Evolutionary conservation across 2,329 filamentous ascomycete genomes (phyloP).

Genomic region (Rasamsonia emersonii): DNA sequence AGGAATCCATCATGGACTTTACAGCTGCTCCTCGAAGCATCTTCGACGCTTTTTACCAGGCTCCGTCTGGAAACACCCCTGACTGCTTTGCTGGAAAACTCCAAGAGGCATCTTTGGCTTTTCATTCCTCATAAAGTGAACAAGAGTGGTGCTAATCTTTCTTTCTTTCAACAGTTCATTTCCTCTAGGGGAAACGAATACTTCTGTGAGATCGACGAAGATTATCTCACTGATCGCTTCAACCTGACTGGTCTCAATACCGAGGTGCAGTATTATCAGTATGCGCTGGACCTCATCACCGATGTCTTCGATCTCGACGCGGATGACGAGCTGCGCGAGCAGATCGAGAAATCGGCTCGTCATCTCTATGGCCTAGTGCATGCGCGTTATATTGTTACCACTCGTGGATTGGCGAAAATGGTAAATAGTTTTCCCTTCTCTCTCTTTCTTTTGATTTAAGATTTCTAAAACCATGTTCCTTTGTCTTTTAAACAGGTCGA

Average conservation of each 20-base stretch:
- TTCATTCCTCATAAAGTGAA: constrained; percentile 5
- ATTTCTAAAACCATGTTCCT: constrained; percentile 8
- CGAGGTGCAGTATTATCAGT: constrained; percentile 98
- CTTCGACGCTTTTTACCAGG: too few species aligned
- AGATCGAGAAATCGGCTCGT: constrained; percentile 92
- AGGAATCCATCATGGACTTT: too few species aligned
- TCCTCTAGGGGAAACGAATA: constrained; percentile 97
- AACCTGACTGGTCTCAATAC: constrained; percentile 95
- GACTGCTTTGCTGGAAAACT: constrained; percentile 4
- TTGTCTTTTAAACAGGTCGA: constrained; percentile 72
- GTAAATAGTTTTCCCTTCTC: constrained; percentile 43
- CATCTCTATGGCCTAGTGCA: constrained; percentile 95
- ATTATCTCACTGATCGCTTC: constrained; percentile 96
- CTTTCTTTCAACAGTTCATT: constrained; percentile 64
- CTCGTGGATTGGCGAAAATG: constrained; percentile 90
- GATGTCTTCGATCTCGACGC: constrained; percentile 98
- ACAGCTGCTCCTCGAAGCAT: too few species aligned
- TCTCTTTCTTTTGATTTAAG: not conserved
- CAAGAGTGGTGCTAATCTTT: constrained; percentile 7
- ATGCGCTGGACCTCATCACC: constrained; percentile 92
- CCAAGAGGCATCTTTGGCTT: constrained; percentile 7
- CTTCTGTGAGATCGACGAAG: constrained; percentile 99
- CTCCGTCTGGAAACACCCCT: too few species aligned
- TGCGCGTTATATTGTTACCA: constrained; percentile 93
- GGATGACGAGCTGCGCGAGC: constrained; percentile 95